A percentile compares a stretch with the other conserved stretches of the same genome.
Evolutionary conservation across 164 flowering plant species (phyloP).

Genomic region (Brasenia schreberi): DNA sequence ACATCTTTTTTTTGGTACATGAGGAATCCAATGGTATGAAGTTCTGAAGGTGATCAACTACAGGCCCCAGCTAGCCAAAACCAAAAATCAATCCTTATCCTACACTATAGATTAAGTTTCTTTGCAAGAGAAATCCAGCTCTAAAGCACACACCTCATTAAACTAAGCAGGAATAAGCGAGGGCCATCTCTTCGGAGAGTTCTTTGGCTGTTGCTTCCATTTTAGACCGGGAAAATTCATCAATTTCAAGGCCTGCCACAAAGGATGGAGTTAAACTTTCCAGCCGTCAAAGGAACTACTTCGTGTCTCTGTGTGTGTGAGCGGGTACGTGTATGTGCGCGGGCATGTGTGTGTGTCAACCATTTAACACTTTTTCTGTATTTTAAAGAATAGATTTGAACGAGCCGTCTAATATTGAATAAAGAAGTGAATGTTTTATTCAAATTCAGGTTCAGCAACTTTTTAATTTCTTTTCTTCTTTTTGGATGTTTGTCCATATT

Average conservation of each 20-base stretch:
- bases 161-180: conserved; percentile 61
- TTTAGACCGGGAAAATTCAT: conserved; percentile 60
- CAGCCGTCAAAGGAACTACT: neutral
- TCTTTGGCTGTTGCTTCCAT: conserved; percentile 72
- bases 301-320: neutral
- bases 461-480: neutral
- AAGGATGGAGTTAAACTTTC: neutral
- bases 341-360: neutral
- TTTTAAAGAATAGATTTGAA: no score
- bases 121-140: no score
- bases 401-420: neutral
- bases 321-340: neutral
- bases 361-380: neutral
- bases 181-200: conserved; percentile 56
- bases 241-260: conserved; percentile 58
- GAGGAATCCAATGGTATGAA: no score
- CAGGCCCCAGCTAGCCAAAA: no score
- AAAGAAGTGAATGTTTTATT: neutral
- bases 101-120: no score
- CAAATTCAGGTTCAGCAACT: neutral
- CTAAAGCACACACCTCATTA: no score
- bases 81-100: no score
- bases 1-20: no score
- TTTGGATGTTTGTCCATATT: neutral
- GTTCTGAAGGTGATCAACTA: no score